Percentiles rank a stretch among this genome's conserved stretches.
Conservation (phyloP, 106 monocot genomes). For the Phalaenopsis equestris region DNA sequence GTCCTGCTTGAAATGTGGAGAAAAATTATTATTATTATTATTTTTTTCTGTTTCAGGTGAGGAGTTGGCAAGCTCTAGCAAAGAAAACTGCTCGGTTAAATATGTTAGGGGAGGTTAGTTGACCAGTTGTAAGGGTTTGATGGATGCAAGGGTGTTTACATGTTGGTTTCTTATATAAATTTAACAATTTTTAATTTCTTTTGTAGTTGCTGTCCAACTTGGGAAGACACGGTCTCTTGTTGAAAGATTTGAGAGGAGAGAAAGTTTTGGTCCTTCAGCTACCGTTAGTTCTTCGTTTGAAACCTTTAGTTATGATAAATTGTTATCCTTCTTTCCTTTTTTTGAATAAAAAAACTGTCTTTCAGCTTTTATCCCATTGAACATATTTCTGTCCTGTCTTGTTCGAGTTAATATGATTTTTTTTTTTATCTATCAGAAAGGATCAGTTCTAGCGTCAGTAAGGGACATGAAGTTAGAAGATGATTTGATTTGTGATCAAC, state of each 20-base stretch:
- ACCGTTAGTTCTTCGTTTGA: constrained; percentile 21
- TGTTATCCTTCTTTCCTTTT: not conserved
- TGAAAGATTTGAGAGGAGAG: constrained; percentile 81
- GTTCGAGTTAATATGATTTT: not conserved
- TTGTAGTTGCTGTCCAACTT: constrained; percentile 69
- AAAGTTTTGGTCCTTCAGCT: constrained; percentile 18
- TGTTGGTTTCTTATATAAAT: not conserved
- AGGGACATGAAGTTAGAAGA: constrained; percentile 26
- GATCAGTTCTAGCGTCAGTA: constrained; percentile 7
- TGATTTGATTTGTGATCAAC: constrained; percentile 21
- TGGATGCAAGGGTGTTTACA: not conserved
- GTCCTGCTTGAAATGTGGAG: not conserved
- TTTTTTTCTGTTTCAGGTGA: constrained; percentile 18
- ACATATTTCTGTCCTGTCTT: not conserved
- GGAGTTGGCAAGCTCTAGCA: constrained; percentile 30
- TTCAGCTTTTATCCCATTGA: not conserved
- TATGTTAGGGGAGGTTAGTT: constrained; percentile 74
- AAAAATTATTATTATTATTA: not conserved
- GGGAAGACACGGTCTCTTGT: constrained; percentile 87
- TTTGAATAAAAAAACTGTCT: not conserved
- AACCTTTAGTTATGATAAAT: not conserved
- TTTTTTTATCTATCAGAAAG: constrained; percentile 21
- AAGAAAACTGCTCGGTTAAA: constrained; percentile 44
- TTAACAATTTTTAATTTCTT: constrained; percentile 10
- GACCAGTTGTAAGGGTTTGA: not conserved